These are phyloP conservation scores for Mikania micrantha DNA, from an alignment of 129 eudicot genomes.

Conservation along the genomic window DNA sequence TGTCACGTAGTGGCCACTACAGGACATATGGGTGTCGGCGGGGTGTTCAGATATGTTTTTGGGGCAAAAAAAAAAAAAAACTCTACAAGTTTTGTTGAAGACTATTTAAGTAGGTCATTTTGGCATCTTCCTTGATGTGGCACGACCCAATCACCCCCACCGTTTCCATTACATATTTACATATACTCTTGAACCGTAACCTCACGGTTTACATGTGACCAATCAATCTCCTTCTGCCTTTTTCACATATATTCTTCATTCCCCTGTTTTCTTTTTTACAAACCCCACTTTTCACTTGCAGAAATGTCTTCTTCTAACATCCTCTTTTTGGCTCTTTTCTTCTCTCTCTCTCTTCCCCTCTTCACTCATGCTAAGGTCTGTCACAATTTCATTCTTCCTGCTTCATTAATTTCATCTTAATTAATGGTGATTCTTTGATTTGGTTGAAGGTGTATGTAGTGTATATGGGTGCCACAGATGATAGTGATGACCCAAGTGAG, in stretches of 20 bases:
- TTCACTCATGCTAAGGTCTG: conserved; percentile 51
- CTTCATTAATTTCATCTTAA: not conserved
- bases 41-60: no score
- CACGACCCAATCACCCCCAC: conserved; percentile 8
- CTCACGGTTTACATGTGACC: conserved; percentile 41
- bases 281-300: conserved; percentile 1
- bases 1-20: no score
- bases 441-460: conserved; percentile 65
- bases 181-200: not conserved
- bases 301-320: conserved; percentile 36
- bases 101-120: no score
- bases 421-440: not conserved
- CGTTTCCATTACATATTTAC: conserved; percentile 12
- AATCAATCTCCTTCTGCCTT: not conserved
- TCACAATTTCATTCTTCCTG: not conserved
- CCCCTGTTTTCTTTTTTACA: conserved; percentile 3
- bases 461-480: conserved; percentile 61
- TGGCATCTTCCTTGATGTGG: conserved; percentile 14
- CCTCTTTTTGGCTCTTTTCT: conserved; percentile 22
- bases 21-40: no score
- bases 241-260: conserved; percentile 18
- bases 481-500: conserved; percentile 52
- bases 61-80: no score
- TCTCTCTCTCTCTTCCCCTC: conserved; percentile 27
- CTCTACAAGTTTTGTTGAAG: no score